Evolutionary conservation across 2,329 filamentous ascomycete genomes (phyloP).

Genomic region (Tolypocladium guangdongense): DNA sequence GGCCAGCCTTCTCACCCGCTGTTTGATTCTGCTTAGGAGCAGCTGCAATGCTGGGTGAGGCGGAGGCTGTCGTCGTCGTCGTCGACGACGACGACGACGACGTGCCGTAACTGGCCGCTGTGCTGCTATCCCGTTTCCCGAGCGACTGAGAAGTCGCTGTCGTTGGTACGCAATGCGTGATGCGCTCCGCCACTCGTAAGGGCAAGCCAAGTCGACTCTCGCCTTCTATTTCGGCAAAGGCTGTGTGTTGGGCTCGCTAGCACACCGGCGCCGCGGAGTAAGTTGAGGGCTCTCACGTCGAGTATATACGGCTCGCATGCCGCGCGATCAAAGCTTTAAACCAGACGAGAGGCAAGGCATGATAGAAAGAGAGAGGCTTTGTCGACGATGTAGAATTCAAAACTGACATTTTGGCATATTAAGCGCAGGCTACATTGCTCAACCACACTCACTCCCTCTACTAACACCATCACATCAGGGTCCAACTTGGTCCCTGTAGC

Average conservation of each 20-base stretch:
- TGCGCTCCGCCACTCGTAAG: not conserved
- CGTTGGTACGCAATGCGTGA: not conserved
- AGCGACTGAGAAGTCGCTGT: not conserved
- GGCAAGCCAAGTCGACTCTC: not conserved
- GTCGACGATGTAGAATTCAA: not conserved
- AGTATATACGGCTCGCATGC: not conserved
- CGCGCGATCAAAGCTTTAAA: too few relatives aligned
- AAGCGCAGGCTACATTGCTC: too few relatives aligned
- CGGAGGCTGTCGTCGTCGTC: not conserved
- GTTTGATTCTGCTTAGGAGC: not conserved
- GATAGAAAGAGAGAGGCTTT: too few relatives aligned
- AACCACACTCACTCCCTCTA: too few relatives aligned
- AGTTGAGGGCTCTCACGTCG: not conserved
- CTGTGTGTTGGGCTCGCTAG: too few relatives aligned
- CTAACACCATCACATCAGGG: too few relatives aligned
- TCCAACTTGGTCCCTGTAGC: too few relatives aligned
- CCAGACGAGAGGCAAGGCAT: not conserved
- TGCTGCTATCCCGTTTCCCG: not conserved
- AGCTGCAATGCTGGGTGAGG: not conserved
- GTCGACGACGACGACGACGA: not conserved
- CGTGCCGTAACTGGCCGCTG: not conserved
- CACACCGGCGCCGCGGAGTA: not conserved
- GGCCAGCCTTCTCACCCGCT: not conserved
- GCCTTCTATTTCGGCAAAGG: not conserved
- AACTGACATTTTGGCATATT: too few relatives aligned